phyloP scores from a whole-genome alignment of 2,329 filamentous ascomycete genomes.

The Trichoderma semiorbis region DNA sequence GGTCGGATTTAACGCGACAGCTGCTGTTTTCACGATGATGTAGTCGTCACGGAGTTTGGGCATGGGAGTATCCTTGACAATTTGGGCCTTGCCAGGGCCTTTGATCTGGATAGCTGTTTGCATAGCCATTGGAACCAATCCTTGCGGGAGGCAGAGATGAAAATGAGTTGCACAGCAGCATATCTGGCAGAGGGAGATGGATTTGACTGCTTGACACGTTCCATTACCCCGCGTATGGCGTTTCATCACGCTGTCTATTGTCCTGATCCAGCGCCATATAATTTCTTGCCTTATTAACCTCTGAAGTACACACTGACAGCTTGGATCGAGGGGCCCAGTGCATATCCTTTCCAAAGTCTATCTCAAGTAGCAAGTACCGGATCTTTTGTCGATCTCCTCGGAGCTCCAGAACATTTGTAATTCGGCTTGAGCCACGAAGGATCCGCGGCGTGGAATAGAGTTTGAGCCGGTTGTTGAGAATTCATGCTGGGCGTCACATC shows the following conservation, averaged over 20 bases:
- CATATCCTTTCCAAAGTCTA: not conserved
- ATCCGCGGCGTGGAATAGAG: not conserved
- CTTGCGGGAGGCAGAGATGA: not conserved
- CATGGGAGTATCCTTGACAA: slow-evolving; percentile 14
- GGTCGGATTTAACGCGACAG: slow-evolving; percentile 35
- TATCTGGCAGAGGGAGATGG: not conserved
- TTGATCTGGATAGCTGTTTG: slow-evolving; percentile 17
- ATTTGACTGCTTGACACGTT: not conserved
- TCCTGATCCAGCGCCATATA: not conserved
- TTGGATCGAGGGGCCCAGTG: no score
- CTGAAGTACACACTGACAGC: not conserved
- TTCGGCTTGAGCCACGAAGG: not conserved
- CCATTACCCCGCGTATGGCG: slow-evolving; percentile 3
- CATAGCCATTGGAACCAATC: not conserved
- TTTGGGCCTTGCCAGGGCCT: slow-evolving; percentile 13
- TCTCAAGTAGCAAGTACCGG: not conserved
- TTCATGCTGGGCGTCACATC: not conserved
- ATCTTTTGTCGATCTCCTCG: not conserved
- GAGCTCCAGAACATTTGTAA: not conserved
- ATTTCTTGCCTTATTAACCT: not conserved
- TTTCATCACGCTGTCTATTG: not conserved
- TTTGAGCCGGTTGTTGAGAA: not conserved
- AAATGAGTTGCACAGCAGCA: not conserved
- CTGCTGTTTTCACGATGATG: slow-evolving; percentile 33
- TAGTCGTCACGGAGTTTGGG: slow-evolving; percentile 23